A percentile compares a stretch with the other conserved stretches of the same genome.
phyloP scores from a whole-genome alignment of 257 asterid genomes.

The Leptodermis oblonga region DNA sequence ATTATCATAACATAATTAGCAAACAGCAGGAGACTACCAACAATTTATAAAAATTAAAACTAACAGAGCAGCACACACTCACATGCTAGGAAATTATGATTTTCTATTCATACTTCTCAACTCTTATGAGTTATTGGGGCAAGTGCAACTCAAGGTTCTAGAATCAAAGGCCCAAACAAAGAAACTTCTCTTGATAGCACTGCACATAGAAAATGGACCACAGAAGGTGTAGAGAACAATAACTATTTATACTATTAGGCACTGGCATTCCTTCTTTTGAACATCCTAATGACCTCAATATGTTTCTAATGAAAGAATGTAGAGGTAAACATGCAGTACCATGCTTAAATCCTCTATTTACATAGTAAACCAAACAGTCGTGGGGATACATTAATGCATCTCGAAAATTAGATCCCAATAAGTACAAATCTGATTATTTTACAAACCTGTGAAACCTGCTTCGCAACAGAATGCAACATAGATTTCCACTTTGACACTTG shows the following conservation, averaged over 20 bases:
- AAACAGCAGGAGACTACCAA: not conserved
- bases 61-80: not conserved
- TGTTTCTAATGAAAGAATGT: not conserved
- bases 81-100: not conserved
- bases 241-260: not conserved
- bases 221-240: not conserved
- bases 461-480: conserved; percentile 63
- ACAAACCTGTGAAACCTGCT: conserved; percentile 95
- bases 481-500: conserved; percentile 86
- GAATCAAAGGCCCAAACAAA: not conserved
- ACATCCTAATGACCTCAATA: not conserved
- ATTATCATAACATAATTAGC: not conserved
- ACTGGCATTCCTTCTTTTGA: not conserved
- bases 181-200: not conserved
- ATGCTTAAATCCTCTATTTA: not conserved
- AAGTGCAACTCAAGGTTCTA: not conserved
- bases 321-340: not conserved
- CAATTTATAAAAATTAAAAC: not conserved
- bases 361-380: not conserved
- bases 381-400: not conserved
- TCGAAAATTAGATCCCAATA: not conserved
- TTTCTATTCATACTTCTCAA: not conserved
- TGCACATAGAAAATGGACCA: not conserved
- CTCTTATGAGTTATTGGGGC: not conserved
- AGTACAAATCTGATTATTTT: conserved; percentile 10